Percentiles rank a stretch among this genome's conserved stretches.
phyloP scores from a whole-genome alignment of 805 yeast species.

The Metschnikowia peoriensis region DNA sequence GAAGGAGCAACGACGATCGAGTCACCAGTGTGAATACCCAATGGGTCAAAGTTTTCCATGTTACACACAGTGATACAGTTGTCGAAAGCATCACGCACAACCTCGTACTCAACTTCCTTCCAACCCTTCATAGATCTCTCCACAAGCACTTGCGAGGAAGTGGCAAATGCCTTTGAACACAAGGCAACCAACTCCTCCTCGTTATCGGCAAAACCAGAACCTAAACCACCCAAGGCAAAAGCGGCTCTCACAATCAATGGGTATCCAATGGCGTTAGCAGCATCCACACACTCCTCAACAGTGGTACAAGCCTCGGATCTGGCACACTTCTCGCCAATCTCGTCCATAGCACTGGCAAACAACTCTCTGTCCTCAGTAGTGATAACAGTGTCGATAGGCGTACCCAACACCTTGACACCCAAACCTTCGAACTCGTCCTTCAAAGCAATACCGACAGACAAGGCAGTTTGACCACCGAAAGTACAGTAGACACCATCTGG shows the following conservation, averaged over 20 bases:
- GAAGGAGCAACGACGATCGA: constrained; percentile 99
- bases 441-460: constrained; percentile 91
- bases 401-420: constrained; percentile 95
- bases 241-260: constrained; percentile 98
- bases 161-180: constrained; percentile 89
- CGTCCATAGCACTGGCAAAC: constrained; percentile 91
- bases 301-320: constrained; percentile 81
- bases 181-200: constrained; percentile 77
- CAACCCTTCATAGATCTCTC: constrained; percentile 98
- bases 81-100: constrained; percentile 94
- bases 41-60: constrained; percentile 98
- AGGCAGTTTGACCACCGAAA: constrained; percentile 98
- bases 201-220: constrained; percentile 95
- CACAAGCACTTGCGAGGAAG: constrained; percentile 93
- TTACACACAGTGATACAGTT: constrained; percentile 99
- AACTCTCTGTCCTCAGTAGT: constrained; percentile 98
- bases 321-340: constrained; percentile 95
- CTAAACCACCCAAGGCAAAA: constrained; percentile 94
- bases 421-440: constrained; percentile 91
- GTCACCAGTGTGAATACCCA: constrained; percentile 98
- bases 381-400: constrained; percentile 91
- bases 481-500: constrained; percentile 98
- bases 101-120: constrained; percentile 99
- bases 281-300: constrained; percentile 78
- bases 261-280: constrained; percentile 84